Evolutionary conservation across 2,329 filamentous ascomycete genomes (phyloP), one percentile per base, ranked within the genome.

Genomic region (Penicillium frequentans): DNA sequence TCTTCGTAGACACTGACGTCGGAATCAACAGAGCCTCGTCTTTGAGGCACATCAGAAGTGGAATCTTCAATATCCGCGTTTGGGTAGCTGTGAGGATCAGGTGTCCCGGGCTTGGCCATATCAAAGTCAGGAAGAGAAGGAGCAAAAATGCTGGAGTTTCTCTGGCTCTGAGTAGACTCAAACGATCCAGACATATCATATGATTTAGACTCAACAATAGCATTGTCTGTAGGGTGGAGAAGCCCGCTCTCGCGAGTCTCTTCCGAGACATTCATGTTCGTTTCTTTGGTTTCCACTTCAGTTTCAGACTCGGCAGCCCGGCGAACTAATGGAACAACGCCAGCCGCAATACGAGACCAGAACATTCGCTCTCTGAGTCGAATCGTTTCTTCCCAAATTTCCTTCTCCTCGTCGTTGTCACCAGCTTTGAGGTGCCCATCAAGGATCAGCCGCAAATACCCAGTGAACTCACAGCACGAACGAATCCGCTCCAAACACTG

Each of bases 311-410:
- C 57, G n/a, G 59, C 66, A 27, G 58, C 46, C 13, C 62, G 65
- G 26, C 78, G 62, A 50, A 79, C 79, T 13, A 84, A 80, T 1
- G 93, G 95, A 13, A 98, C 78, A 2, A 99, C 91, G 14, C 95
- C 95, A 27, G 93, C 95, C 26, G 93, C 93, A 52, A 99, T 86
- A 54, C 95, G 85, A 50, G 90, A 86, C 95, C 95, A 99, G 72
- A 99, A 99, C 90, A 99, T 96, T 65, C 93, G 88, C 73, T 99
- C 95, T 50, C 95, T 84, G 48, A 98, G 76, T 29, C 89, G 86
- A 11, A 97, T 90, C 56, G 91, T 91, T 78, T 99, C 95, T 71
- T 98, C 93, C 95, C 95, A 99, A 0, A 92, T 91, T 27, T 86
- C 85, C 69, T 90, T 91, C 75, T 96, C 91, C 33, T 92, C 90